Evolutionary conservation across 2,329 filamentous ascomycete species (phyloP).

Genomic region (Exophiala dermatitidis): DNA sequence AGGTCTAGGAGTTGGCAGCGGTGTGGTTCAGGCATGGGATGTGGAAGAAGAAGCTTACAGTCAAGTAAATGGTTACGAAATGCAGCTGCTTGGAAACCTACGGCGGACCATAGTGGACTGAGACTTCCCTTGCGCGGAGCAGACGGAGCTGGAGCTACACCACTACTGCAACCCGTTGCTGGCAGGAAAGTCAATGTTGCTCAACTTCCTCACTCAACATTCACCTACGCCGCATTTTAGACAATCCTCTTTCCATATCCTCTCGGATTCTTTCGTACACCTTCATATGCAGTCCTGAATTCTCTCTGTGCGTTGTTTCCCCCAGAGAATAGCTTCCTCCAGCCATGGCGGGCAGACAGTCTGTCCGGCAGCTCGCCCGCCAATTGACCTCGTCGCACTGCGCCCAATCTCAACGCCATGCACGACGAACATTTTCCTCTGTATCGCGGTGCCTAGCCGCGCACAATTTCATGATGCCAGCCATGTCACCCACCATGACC

Average conservation of each 20-base stretch:
- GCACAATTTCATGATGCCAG: conserved; percentile 85
- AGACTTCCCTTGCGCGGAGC: neutral
- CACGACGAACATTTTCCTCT: conserved; percentile 21
- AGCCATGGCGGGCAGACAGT: conserved; percentile 25
- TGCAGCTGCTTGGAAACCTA: neutral
- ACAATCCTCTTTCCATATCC: neutral
- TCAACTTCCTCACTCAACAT: conserved; percentile 2
- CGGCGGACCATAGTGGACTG: neutral
- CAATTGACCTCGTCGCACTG: conserved; percentile 19
- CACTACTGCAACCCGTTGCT: neutral
- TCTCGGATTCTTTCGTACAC: neutral
- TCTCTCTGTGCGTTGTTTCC: neutral
- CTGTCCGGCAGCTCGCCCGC: conserved; percentile 23
- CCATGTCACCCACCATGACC: conserved; percentile 87
- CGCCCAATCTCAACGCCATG: conserved; percentile 16
- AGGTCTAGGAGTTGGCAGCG: too few relatives aligned
- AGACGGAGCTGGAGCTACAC: neutral
- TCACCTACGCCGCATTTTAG: neutral
- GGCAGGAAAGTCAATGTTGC: neutral
- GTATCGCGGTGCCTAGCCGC: conserved; percentile 50
- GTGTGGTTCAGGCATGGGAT: too few relatives aligned
- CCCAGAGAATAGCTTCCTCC: neutral
- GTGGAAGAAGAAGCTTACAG: neutral
- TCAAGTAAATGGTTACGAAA: neutral
- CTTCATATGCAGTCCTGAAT: neutral